Base-by-base conservation (phyloP, 495 filamentous ascomycete species). In the Lophiotrema nucula region DNA sequence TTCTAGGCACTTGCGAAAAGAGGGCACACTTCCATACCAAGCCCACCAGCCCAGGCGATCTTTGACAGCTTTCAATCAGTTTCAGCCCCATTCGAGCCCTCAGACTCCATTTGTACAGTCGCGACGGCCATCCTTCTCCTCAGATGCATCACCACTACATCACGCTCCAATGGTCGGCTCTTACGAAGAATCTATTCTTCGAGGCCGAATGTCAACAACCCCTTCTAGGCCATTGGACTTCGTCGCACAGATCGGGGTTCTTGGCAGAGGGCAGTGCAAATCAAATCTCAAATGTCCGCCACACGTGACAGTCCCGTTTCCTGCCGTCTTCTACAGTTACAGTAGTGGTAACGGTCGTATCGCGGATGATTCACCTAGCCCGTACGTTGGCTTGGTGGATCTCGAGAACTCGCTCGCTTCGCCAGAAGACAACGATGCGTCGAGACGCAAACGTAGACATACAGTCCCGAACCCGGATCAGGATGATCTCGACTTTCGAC, bases 141-240 rank as follows among this genome's bases (percentile, higher is more conserved):
- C 88, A 2, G 92, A 97, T 18, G 72, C 76, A 15, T 88, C 90
- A 13, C 81, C 89, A 2, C 77, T 92, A 19, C 86, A 90, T 25
- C 89, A 92, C 74, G 92, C 92, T 22, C 88, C 92, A 3, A 91
- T 98, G 86, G 93, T 98, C 16, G 93, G 93, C 0, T 97, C 93
- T 2, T 98, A 96, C 64, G 93, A 98, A 70, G 93, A 98, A 72
- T 96, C 90, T 2, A 97, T 98, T 47, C 75, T 98, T 2, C 83
- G 89, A 21, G 93, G 93, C 24, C 82, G 95, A 50, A 98, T 98
- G 93, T 97, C 95, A 38, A 97, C 91, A 12, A 93, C 85, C 8
- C 95, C 93, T 2, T 97, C 93, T 8, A 92, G 89, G 51, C 93
- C 93, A 24, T 74, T 99, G 19, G 86, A 95, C 58, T 99, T 99